Evolutionary conservation across 2,329 filamentous ascomycete genomes (phyloP).

Genomic region (Diaporthe humulicola): DNA sequence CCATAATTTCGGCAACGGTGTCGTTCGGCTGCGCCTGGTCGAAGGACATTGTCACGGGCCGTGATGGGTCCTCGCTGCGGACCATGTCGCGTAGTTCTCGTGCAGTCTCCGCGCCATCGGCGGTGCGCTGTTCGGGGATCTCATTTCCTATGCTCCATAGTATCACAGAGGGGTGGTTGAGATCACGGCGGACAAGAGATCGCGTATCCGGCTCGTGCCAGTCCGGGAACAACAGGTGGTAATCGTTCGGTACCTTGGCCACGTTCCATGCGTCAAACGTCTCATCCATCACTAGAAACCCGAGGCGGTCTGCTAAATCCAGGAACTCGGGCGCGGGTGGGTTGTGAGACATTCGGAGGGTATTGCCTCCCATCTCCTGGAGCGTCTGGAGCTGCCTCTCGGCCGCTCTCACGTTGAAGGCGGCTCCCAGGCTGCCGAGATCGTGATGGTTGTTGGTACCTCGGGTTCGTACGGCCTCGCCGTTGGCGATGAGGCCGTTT

Average conservation of each 20-base stretch:
- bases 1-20: constrained; percentile 55
- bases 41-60: constrained; percentile 59
- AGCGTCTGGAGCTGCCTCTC: constrained; percentile 63
- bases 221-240: constrained; percentile 64
- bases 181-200: constrained; percentile 63
- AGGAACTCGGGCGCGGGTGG: constrained; percentile 64
- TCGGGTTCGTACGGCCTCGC: constrained; percentile 56
- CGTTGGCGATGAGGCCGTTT: constrained; percentile 60
- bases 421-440: constrained; percentile 61
- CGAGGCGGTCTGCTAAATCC: constrained; percentile 62
- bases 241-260: constrained; percentile 62
- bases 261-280: constrained; percentile 65
- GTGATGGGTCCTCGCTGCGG: constrained; percentile 60
- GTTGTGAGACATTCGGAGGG: constrained; percentile 66
- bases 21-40: constrained; percentile 58
- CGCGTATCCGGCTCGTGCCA: constrained; percentile 68
- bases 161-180: constrained; percentile 68
- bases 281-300: constrained; percentile 66
- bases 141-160: constrained; percentile 69
- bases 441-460: constrained; percentile 67
- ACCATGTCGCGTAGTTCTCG: constrained; percentile 57
- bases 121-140: constrained; percentile 59
- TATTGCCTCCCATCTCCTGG: constrained; percentile 62
- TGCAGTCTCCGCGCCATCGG: constrained; percentile 49
- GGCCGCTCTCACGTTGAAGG: constrained; percentile 62